Evolutionary conservation across 2,329 filamentous ascomycete genomes (phyloP).

Genomic region (Pestalotiopsis sp.): DNA sequence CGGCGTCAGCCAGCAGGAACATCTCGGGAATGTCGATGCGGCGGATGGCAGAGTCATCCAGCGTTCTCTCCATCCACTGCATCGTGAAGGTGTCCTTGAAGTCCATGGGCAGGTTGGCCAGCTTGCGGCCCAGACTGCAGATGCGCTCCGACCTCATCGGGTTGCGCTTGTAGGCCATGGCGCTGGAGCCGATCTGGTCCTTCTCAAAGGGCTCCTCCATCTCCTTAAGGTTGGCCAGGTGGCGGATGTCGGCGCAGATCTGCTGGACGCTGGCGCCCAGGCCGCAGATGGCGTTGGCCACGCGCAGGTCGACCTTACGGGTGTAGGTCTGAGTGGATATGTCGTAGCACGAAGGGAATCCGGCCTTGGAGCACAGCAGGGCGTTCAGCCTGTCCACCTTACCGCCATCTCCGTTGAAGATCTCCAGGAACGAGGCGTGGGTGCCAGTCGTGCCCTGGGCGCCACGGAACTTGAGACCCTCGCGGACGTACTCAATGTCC

Average conservation of each 20-base stretch:
- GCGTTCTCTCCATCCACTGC: conserved; percentile 71
- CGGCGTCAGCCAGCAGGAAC: conserved; percentile 70
- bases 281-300: conserved; percentile 17
- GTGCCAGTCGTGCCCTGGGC: conserved; percentile 62
- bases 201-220: conserved; percentile 78
- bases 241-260: conserved; percentile 52
- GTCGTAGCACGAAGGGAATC: conserved; percentile 53
- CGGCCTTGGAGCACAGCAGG: conserved; percentile 56
- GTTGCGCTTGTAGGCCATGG: conserved; percentile 68
- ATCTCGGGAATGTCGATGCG: conserved; percentile 62
- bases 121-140: conserved; percentile 33
- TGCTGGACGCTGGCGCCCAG: conserved; percentile 13
- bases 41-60: conserved; percentile 77
- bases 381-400: conserved; percentile 60
- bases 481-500: conserved; percentile 70
- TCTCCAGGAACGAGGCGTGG: conserved; percentile 73
- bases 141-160: conserved; percentile 38
- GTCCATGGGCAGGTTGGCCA: conserved; percentile 37
- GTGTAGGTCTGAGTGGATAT: conserved; percentile 18
- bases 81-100: conserved; percentile 68
- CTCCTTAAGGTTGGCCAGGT: conserved; percentile 74
- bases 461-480: conserved; percentile 70
- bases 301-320: conserved; percentile 16
- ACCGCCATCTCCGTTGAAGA: conserved; percentile 49
- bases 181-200: conserved; percentile 67